Conservation (phyloP, 2,329 filamentous ascomycete genomes). For the Claviceps sp. region DNA sequence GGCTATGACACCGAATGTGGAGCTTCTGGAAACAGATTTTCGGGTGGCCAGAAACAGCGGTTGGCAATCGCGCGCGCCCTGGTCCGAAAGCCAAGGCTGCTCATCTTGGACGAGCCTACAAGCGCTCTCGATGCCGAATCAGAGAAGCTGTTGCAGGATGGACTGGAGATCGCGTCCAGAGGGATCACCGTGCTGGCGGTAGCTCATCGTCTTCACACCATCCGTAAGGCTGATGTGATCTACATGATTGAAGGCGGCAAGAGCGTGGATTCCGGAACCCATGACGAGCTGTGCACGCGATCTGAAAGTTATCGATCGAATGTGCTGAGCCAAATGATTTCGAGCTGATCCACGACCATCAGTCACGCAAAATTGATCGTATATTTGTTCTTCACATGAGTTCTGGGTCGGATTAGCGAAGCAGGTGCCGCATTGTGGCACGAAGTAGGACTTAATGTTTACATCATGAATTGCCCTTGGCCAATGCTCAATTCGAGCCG, state of each 20-base stretch:
- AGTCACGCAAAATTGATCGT: too few relatives aligned
- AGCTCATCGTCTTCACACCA: conserved; percentile 30
- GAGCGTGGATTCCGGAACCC: conserved; percentile 17
- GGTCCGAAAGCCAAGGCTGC: conserved; percentile 46
- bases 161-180: conserved; percentile 33
- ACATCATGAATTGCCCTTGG: neutral
- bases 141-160: conserved; percentile 41
- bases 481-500: neutral
- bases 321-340: conserved; percentile 1
- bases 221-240: conserved; percentile 29
- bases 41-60: conserved; percentile 57
- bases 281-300: neutral
- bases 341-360: neutral
- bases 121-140: conserved; percentile 46
- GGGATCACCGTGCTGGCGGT: conserved; percentile 29
- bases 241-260: conserved; percentile 27
- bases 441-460: neutral
- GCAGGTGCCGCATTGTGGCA: neutral
- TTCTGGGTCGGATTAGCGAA: neutral
- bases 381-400: neutral
- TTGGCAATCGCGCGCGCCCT: conserved; percentile 57
- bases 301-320: conserved; percentile 1
- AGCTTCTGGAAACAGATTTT: conserved; percentile 50
- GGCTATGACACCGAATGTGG: conserved; percentile 45
- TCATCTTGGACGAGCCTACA: conserved; percentile 37